Base-by-base conservation (phyloP, 441 rosid species). In the Populus hybrid region DNA sequence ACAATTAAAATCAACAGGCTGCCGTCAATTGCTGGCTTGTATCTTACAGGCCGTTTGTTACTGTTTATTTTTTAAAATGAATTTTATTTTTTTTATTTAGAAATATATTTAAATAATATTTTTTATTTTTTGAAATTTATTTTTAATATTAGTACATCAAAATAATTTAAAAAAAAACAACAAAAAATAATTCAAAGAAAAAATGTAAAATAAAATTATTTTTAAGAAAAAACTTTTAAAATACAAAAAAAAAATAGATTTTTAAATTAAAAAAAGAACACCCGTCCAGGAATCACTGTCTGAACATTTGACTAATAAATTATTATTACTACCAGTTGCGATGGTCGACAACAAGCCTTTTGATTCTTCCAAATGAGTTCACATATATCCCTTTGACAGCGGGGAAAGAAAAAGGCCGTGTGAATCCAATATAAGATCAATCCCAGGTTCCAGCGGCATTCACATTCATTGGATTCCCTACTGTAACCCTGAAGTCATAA, bases 11-110 rank as follows among this genome's bases (percentile, higher is more conserved):
- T 40, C 50, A 33, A 33, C 36, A 33, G 36, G 36, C 36, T 11
- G 50, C 50, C 3, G 50, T 10, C 14, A 10, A 40, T 40, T 40
- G 45, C 45, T 40, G 45, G 45, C 45, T 40, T 40, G 86, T 80
- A 77, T 35, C 24, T 50, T 14, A n/a, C 24, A 0, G 21, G 24
- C 26, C 66, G 1, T 63, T 63, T 26, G 10, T 63, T 63, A 64
- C 24, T 23, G 4, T 64, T 7, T 64, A 8, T 21, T 20, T 9
- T 21, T 69, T 3, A 10, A 38, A 63, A 63, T 23, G 8, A 63
- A 33, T 33, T 33, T 33, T 33, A 33, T 7, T 33, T 33, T 1
- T 33, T 33, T 33, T 33, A 29, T 29, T 29, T 29, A 29, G 4
- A 3, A 61, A 18, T 61, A 61, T 21, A 33, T 33, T 33, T 33